Conservation (phyloP, 306 rosid species). For the Gillenia trifoliata region DNA sequence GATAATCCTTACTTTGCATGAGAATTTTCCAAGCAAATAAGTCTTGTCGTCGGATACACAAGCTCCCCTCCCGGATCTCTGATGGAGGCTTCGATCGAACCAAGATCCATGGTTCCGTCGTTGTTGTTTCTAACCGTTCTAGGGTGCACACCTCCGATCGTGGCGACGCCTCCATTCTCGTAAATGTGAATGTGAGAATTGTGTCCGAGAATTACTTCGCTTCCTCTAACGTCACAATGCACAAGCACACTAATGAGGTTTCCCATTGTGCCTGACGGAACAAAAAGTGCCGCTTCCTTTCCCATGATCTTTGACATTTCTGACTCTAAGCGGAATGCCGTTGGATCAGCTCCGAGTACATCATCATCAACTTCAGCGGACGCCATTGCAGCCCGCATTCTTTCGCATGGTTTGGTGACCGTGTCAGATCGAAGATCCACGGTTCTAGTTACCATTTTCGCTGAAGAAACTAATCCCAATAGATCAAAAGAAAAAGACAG, state of each 20-base stretch:
- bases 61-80: constrained; percentile 64
- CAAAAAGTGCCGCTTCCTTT: constrained; percentile 87
- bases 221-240: constrained; percentile 85
- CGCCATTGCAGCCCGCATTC: constrained; percentile 85
- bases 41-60: constrained; percentile 72
- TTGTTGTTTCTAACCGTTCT: constrained; percentile 54
- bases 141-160: constrained; percentile 91
- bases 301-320: constrained; percentile 74
- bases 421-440: constrained; percentile 93
- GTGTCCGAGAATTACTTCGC: constrained; percentile 87
- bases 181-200: constrained; percentile 65
- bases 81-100: constrained; percentile 68
- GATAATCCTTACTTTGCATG: constrained; percentile 72
- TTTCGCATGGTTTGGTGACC: constrained; percentile 77
- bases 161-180: constrained; percentile 92
- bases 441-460: constrained; percentile 57
- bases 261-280: constrained; percentile 96
- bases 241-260: constrained; percentile 83
- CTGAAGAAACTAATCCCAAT: constrained; percentile 21
- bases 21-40: constrained; percentile 88
- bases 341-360: constrained; percentile 66
- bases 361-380: constrained; percentile 89
- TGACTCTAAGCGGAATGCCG: constrained; percentile 55
- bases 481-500: neutral
- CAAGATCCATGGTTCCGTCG: constrained; percentile 88